Evolutionary conservation across 169 alveolate genomes (phyloP).

Genomic region (Cryptosporidium meleagridis): DNA sequence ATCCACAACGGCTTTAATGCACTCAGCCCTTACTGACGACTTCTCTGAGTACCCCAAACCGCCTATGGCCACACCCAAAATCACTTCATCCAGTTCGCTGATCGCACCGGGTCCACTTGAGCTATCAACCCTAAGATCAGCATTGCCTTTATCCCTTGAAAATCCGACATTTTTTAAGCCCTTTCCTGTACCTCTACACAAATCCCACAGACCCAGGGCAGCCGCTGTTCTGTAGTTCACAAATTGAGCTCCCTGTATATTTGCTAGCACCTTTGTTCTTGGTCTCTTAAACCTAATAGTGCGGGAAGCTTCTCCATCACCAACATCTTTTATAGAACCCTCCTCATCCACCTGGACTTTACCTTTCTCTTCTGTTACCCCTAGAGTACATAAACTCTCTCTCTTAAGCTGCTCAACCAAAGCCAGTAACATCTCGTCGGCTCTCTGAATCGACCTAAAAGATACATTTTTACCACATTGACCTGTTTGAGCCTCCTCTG

Average conservation of each 20-base stretch:
- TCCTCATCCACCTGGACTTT: too few relatives aligned
- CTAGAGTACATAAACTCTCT: neutral
- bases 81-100: conserved; percentile 15
- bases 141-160: neutral
- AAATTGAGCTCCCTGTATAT: conserved; percentile 74
- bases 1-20: conserved; percentile 33
- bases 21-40: conserved; percentile 30
- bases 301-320: neutral
- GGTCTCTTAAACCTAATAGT: neutral
- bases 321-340: neutral
- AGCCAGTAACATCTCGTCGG: conserved; percentile 23
- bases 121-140: neutral
- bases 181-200: conserved; percentile 56
- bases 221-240: conserved; percentile 58
- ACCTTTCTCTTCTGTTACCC: neutral
- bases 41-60: conserved; percentile 61
- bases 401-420: neutral
- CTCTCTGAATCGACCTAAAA: conserved; percentile 43
- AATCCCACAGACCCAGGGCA: conserved; percentile 58
- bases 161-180: conserved; percentile 49
- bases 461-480: conserved; percentile 54
- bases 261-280: conserved; percentile 16
- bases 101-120: neutral
- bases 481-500: conserved; percentile 54
- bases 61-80: conserved; percentile 65